Percentiles rank a stretch among this genome's conserved stretches.
Evolutionary conservation across 208 protist species (phyloP).

Genomic region (Trypanosoma scelopori): DNA sequence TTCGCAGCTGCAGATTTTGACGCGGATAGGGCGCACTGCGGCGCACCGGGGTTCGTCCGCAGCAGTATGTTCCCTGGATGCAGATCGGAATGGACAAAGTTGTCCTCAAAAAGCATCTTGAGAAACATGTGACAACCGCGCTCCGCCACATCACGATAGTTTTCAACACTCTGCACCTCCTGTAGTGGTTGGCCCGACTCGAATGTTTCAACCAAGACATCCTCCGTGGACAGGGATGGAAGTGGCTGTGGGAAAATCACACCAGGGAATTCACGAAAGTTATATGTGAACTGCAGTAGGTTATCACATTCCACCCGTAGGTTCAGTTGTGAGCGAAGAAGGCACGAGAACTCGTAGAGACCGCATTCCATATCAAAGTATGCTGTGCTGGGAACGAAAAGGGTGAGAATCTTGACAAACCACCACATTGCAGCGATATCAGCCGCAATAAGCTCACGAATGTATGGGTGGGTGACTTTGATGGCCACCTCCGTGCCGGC

Average conservation of each 20-base stretch:
- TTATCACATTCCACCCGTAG: conserved; percentile 84
- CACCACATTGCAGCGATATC: conserved; percentile 79
- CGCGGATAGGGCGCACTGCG: neutral
- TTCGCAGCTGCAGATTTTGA: neutral
- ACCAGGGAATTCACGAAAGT: conserved; percentile 68
- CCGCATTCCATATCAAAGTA: conserved; percentile 71
- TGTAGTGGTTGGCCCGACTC: conserved; percentile 80
- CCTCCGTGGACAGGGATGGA: conserved; percentile 46
- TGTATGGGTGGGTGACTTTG: conserved; percentile 91
- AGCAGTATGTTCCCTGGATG: conserved; percentile 93
- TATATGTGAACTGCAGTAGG: conserved; percentile 79
- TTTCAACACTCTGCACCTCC: conserved; percentile 37
- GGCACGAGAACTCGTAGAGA: conserved; percentile 73
- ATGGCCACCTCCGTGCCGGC: conserved; percentile 84
- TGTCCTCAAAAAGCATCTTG: conserved; percentile 95
- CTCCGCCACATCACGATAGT: conserved; percentile 68
- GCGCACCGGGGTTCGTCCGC: conserved; percentile 43
- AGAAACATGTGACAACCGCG: conserved; percentile 92
- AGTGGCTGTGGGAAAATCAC: conserved; percentile 87
- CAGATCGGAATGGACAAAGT: conserved; percentile 94
- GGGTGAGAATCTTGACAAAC: conserved; percentile 45
- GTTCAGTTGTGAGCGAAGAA: conserved; percentile 87
- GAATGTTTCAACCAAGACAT: conserved; percentile 90
- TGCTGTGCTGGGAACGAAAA: conserved; percentile 51
- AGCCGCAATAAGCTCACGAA: conserved; percentile 59